Percentiles rank a stretch among this genome's conserved stretches.
Evolutionary conservation across 2,329 filamentous ascomycete species (phyloP).

Genomic region (Alternaria brassicicola): DNA sequence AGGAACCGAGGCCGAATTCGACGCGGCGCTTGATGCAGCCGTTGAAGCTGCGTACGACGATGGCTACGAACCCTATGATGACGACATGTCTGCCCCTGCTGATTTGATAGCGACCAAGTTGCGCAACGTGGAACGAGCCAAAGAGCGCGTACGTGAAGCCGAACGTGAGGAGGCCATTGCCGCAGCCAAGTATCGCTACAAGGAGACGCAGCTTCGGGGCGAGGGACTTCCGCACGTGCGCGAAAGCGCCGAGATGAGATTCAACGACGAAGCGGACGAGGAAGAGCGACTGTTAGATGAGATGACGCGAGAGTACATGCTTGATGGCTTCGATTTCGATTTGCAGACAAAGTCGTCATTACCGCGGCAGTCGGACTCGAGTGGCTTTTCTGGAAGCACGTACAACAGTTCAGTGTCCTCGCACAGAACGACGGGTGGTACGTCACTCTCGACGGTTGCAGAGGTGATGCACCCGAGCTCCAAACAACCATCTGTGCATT

Average conservation of each 20-base stretch:
- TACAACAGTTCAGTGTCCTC: constrained; percentile 82
- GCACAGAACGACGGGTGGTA: constrained; percentile 71
- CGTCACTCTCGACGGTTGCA: constrained; percentile 72
- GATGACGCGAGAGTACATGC: constrained; percentile 81
- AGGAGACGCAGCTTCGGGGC: constrained; percentile 54
- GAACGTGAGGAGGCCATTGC: constrained; percentile 71
- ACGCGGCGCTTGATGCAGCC: constrained; percentile 90
- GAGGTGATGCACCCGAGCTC: constrained; percentile 61
- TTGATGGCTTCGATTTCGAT: constrained; percentile 82
- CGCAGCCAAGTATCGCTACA: constrained; percentile 65
- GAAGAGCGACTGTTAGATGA: constrained; percentile 72
- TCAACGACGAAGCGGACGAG: constrained; percentile 53
- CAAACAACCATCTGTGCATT: constrained; percentile 40
- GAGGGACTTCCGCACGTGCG: constrained; percentile 51
- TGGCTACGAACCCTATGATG: constrained; percentile 74
- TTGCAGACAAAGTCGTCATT: constrained; percentile 69
- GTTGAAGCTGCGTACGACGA: constrained; percentile 97
- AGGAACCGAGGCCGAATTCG: constrained; percentile 86
- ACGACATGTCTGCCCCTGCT: constrained; percentile 39
- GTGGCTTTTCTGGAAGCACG: constrained; percentile 74
- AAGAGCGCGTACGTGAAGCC: constrained; percentile 74
- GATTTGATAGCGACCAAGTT: constrained; percentile 46
- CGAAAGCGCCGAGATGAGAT: constrained; percentile 45
- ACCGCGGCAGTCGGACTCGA: constrained; percentile 82
- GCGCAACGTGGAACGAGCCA: constrained; percentile 74